phyloP scores from a whole-genome alignment of 495 filamentous ascomycete genomes.

The Lasiosphaeria miniovina region DNA sequence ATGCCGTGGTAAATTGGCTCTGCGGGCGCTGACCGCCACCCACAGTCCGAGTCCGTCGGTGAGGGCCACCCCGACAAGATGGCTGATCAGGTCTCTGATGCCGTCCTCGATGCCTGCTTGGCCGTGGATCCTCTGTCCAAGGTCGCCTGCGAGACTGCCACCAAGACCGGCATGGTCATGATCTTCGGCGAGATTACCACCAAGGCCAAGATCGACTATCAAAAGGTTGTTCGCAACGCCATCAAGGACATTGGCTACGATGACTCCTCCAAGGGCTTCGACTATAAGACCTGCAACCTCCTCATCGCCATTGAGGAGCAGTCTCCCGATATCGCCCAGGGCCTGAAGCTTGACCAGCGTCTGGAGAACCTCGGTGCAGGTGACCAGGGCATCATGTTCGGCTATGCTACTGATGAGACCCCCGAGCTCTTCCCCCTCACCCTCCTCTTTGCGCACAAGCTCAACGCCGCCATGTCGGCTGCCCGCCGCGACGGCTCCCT shows the following conservation, averaged over 20 bases:
- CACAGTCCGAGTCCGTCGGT: slow-evolving; percentile 88
- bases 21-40: slow-evolving; percentile 20
- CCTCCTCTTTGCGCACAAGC: slow-evolving; percentile 87
- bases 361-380: slow-evolving; percentile 97
- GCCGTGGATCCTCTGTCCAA: slow-evolving; percentile 93
- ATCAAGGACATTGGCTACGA: slow-evolving; percentile 99
- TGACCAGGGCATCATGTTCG: slow-evolving; percentile 99
- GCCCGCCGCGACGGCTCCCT: slow-evolving; percentile 82
- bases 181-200: slow-evolving; percentile 99
- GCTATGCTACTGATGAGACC: slow-evolving; percentile 99
- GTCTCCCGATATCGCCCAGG: slow-evolving; percentile 97
- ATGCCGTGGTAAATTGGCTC: not conserved
- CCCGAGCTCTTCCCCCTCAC: slow-evolving; percentile 95
- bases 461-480: slow-evolving; percentile 87
- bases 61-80: slow-evolving; percentile 99
- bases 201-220: slow-evolving; percentile 92
- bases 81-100: slow-evolving; percentile 97
- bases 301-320: slow-evolving; percentile 99
- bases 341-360: slow-evolving; percentile 93
- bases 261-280: slow-evolving; percentile 94
- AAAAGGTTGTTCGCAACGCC: slow-evolving; percentile 90
- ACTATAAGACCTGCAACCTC: slow-evolving; percentile 99
- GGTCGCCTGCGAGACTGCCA: slow-evolving; percentile 97
- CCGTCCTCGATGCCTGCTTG: slow-evolving; percentile 96
- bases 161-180: slow-evolving; percentile 99